Evolutionary conservation across 768 basidiomycete species (phyloP).

Genomic region (Chalciporus piperatus): DNA sequence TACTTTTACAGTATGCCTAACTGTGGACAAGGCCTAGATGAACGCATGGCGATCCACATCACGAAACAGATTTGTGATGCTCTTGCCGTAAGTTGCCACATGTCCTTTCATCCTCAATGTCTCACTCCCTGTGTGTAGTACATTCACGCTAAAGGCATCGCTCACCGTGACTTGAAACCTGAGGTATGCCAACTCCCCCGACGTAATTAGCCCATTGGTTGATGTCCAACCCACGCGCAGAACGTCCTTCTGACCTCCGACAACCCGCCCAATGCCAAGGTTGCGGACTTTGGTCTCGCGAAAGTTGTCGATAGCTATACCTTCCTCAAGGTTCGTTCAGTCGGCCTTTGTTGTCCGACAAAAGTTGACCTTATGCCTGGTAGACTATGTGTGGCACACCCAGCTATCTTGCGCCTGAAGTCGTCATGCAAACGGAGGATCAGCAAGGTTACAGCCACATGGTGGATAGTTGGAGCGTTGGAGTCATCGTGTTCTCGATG

Average conservation of each 20-base stretch:
- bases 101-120: not conserved
- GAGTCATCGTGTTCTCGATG: slow-evolving; percentile 94
- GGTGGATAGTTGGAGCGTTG: slow-evolving; percentile 96
- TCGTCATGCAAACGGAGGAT: slow-evolving; percentile 60
- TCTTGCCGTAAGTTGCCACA: slow-evolving; percentile 50
- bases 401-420: slow-evolving; percentile 90
- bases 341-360: not conserved
- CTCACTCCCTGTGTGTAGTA: slow-evolving; percentile 38
- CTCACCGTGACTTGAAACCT: slow-evolving; percentile 94
- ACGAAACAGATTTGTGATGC: slow-evolving; percentile 84
- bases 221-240: slow-evolving; percentile 32
- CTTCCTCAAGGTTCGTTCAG: slow-evolving; percentile 60
- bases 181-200: slow-evolving; percentile 43
- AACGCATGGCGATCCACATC: slow-evolving; percentile 61
- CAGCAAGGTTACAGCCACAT: slow-evolving; percentile 75
- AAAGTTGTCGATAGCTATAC: slow-evolving; percentile 84
- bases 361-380: not conserved
- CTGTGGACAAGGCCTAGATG: slow-evolving; percentile 34
- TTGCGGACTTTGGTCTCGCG: slow-evolving; percentile 95
- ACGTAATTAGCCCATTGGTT: slow-evolving; percentile 1
- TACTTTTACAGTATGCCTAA: not conserved
- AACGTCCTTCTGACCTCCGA: slow-evolving; percentile 81
- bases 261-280: slow-evolving; percentile 71
- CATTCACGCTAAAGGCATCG: slow-evolving; percentile 71
- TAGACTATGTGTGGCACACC: slow-evolving; percentile 98